Base-by-base conservation (phyloP, 768 basidiomycete species). In the Termitomyces sp. region DNA sequence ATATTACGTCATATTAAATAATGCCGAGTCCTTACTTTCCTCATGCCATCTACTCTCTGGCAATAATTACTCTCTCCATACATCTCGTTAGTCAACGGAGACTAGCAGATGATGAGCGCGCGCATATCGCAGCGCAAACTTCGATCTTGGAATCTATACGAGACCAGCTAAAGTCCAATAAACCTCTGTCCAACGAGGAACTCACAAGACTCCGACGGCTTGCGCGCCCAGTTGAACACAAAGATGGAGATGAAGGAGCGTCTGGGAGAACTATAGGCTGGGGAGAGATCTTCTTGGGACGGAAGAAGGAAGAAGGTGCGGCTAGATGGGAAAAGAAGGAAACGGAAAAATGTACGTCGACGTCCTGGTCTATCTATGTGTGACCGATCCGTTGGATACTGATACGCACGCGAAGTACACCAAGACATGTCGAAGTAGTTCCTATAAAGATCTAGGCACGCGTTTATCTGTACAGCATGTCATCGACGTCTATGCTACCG, bases 1-100 rank as follows among this genome's bases (percentile, higher is more conserved):
- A 43, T 56, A 60, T 67, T 67, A 67, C 60, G 62, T 67, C 62
- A 67, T 60, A 65, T 47, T 43, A 3, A 15, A 38, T 20, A 63
- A 66, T 68, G 67, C 57, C 60, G 17, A 67, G 59, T 60, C 56
- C 69, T 51, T 89, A 89, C 73, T 68, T 87, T 60, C 86, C 85
- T 34, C 87, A 90, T 66, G 74, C 87, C 57, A 56, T 89, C 63
- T 90, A 84, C 71, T 83, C 87, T 37, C 74, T 86, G 50, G 87
- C 86, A 9, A 76, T 89, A 66, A 84, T 82, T 51, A 88, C 88
- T 29, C 70, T 89, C 62, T 84, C 87, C 34, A 84, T 88, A 60
- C 88, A 91, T 72, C 75, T 88, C 32, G 78, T 89, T 43, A 78
- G 73, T 68, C 79, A 83, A 56, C 79, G 84, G 61, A 81, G 77